Base-by-base conservation (phyloP, 2,329 filamentous ascomycete species). In the Penicillium expansum region DNA sequence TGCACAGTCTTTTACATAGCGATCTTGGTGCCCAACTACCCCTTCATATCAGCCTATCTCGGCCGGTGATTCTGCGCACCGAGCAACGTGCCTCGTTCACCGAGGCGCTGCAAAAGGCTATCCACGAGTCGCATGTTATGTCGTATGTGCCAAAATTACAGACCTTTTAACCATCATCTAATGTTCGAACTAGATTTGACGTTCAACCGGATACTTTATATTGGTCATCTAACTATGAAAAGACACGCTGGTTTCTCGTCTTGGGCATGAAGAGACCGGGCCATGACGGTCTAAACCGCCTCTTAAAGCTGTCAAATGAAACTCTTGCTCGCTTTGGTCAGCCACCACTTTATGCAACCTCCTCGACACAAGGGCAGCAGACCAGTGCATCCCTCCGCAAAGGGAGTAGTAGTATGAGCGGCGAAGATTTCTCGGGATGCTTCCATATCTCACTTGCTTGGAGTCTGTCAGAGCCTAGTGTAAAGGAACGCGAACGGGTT, bases 361-460 rank as follows among this genome's bases (percentile, higher is more conserved):
- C 44, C 39, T 33, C 22, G 50, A 13, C 56, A 45, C 33, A 50
- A 33, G 39, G 10, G 13, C 39, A 20, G 41, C 27, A n/a, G n/a
- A 16, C 18, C 11, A 35, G 39, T 22, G 48, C 48, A 38, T 45
- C n/a, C 11, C 11, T 37, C 6, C 27, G 10, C 39, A 13, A 14
- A 13, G 20, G 20, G 18, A 50, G 30, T 13, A 41, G 30, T 30
- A 32, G 29, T 18, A 63, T 66, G 11, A 24, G 55, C 22, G 33
- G 65, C 8, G 54, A 67, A 33, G 80, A 85, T 63, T 71, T 73
- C 52, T 81, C 81, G 5, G 72, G 80, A 48, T 84, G 83, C 22
- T 97, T 97, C 69, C 94, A 99, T 74, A 78, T 97, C 58, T 96
- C 92, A 44, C 85, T 99, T 55, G 94, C 88, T 0, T 97, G 93